Percentiles rank a stretch among this genome's conserved stretches.
These are phyloP conservation scores for Cystobasidium sp. DNA, from an alignment of 1,284 basidiomycete genomes.

Conservation along the genomic window DNA sequence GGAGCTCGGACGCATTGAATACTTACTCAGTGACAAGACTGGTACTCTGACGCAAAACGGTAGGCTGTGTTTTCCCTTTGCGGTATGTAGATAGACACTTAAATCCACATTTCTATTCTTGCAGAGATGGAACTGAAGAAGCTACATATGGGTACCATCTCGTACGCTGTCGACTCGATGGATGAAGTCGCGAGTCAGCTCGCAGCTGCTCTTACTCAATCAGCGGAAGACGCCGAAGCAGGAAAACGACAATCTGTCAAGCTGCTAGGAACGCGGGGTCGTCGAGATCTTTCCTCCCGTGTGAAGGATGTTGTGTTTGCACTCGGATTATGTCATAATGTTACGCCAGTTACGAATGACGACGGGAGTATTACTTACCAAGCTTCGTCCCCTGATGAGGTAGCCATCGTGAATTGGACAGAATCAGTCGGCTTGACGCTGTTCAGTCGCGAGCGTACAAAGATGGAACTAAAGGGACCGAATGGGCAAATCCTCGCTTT, in stretches of 20 bases:
- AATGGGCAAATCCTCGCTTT: conserved; percentile 69
- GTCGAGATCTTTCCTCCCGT: conserved; percentile 91
- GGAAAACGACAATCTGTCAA: conserved; percentile 5
- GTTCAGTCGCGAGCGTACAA: conserved; percentile 81
- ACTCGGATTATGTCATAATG: conserved; percentile 94
- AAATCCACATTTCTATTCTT: conserved; percentile 17
- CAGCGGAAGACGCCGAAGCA: conserved; percentile 27
- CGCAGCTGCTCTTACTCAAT: conserved; percentile 70
- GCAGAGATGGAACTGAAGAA: conserved; percentile 99
- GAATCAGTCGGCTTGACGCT: conserved; percentile 90
- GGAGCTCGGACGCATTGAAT: conserved; percentile 94
- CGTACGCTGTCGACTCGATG: conserved; percentile 95
- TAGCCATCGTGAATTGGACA: conserved; percentile 98
- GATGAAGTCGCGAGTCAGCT: conserved; percentile 94
- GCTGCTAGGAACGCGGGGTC: conserved; percentile 64
- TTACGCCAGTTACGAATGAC: conserved; percentile 92
- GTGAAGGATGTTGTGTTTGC: conserved; percentile 93
- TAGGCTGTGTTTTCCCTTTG: conserved; percentile 56
- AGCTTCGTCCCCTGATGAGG: conserved; percentile 97
- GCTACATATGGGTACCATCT: conserved; percentile 97
- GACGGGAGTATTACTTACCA: conserved; percentile 95
- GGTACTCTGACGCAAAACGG: conserved; percentile 98
- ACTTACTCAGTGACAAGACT: conserved; percentile 95
- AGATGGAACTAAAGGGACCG: conserved; percentile 77
- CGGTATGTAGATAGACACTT: neutral